phyloP scores from a whole-genome alignment of 768 basidiomycete species.

The Lentinula edodes region DNA sequence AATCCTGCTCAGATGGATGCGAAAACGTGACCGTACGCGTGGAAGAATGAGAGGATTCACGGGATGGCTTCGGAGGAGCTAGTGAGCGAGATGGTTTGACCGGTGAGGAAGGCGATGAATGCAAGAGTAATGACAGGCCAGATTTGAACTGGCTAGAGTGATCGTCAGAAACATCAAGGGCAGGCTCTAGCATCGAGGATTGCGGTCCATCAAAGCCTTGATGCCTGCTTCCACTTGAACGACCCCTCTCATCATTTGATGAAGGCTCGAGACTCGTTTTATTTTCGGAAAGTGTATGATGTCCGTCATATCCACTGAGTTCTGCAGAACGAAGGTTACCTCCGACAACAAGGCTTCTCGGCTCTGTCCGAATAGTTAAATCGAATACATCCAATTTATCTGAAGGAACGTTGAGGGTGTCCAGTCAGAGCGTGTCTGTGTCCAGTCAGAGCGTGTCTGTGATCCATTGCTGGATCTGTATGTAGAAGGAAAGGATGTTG shows the following conservation, averaged over 20 bases:
- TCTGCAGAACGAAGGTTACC: neutral
- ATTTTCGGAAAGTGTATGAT: neutral
- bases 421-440: no score
- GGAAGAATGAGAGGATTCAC: conserved; percentile 10
- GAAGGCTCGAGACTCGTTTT: neutral
- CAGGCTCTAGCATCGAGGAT: neutral
- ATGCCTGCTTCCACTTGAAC: neutral
- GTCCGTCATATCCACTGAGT: neutral
- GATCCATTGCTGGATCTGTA: neutral
- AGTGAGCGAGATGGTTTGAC: conserved; percentile 3
- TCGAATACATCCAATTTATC: neutral
- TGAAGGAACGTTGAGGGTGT: neutral
- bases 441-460: neutral
- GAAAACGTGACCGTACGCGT: conserved; percentile 1
- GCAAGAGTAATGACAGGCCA: conserved; percentile 7
- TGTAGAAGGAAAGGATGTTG: conserved; percentile 4
- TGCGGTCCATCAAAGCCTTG: neutral
- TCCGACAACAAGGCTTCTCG: neutral
- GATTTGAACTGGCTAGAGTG: neutral
- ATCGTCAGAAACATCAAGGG: neutral
- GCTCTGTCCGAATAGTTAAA: neutral
- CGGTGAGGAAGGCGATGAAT: conserved; percentile 11
- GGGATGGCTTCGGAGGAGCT: conserved; percentile 7
- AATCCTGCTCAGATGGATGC: conserved; percentile 7
- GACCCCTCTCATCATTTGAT: neutral